These are phyloP conservation scores for Truncatella angustata DNA, from an alignment of 2,329 filamentous ascomycete genomes.

Conservation along the genomic window DNA sequence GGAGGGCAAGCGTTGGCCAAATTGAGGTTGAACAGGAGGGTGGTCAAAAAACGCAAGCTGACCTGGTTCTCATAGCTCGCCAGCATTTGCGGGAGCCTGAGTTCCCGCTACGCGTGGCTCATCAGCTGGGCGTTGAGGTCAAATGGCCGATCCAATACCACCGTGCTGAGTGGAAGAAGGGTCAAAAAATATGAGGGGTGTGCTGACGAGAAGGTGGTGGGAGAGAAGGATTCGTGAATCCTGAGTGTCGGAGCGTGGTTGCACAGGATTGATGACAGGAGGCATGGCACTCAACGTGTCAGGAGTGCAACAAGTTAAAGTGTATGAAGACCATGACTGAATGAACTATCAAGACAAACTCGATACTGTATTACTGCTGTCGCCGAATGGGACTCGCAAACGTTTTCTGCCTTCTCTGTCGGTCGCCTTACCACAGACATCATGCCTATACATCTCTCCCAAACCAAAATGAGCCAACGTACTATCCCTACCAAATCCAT, in stretches of 20 bases:
- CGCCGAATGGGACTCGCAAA: too few relatives aligned
- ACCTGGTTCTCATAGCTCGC: slow-evolving; percentile 71
- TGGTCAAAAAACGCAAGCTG: slow-evolving; percentile 47
- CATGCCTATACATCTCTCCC: too few relatives aligned
- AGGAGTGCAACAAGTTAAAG: too few relatives aligned
- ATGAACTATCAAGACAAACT: too few relatives aligned
- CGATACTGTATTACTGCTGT: too few relatives aligned
- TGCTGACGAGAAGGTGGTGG: background rate
- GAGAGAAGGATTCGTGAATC: background rate
- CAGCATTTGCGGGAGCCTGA: slow-evolving; percentile 82
- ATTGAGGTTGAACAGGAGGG: slow-evolving; percentile 38
- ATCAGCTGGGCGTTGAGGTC: slow-evolving; percentile 69
- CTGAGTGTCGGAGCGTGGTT: background rate
- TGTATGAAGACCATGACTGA: too few relatives aligned
- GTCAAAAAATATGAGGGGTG: slow-evolving; percentile 21
- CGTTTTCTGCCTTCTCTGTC: too few relatives aligned
- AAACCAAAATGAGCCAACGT: background rate
- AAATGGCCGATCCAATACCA: slow-evolving; percentile 69
- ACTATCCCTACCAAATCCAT: background rate
- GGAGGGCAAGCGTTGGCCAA: slow-evolving; percentile 33
- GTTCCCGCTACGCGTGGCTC: slow-evolving; percentile 70
- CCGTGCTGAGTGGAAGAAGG: slow-evolving; percentile 31
- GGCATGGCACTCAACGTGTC: too few relatives aligned
- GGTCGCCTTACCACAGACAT: background rate
- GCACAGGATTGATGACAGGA: too few relatives aligned